These are phyloP conservation scores for Syncephalastrum contaminatum DNA, from an alignment of 371 early-diverging fungal species.

Conservation along the genomic window DNA sequence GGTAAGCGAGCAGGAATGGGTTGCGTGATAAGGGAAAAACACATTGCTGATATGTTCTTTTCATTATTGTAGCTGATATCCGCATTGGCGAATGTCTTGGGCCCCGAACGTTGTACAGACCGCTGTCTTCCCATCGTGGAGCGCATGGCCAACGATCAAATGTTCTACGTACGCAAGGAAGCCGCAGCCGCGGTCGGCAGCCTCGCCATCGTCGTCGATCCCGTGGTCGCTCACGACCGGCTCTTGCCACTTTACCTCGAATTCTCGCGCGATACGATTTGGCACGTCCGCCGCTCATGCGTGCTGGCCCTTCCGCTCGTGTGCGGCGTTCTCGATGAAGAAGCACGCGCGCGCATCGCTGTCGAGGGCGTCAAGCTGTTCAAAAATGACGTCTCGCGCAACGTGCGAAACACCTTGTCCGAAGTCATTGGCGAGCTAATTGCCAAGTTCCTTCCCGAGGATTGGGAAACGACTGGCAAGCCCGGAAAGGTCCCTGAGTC, in stretches of 20 bases:
- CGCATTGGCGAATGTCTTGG: constrained; percentile 45
- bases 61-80: constrained; percentile 50
- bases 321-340: constrained; percentile 45
- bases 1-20: constrained; percentile 25
- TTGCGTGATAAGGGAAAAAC: not conserved
- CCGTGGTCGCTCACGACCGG: constrained; percentile 39
- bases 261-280: constrained; percentile 56
- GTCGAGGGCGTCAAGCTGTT: constrained; percentile 50
- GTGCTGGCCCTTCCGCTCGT: constrained; percentile 50
- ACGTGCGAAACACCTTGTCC: constrained; percentile 57
- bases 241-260: constrained; percentile 54
- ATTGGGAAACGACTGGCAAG: constrained; percentile 44
- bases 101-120: constrained; percentile 42
- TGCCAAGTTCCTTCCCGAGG: constrained; percentile 48
- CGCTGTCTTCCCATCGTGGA: constrained; percentile 57
- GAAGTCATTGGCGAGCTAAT: constrained; percentile 63
- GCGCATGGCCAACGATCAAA: constrained; percentile 41
- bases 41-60: not conserved
- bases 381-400: constrained; percentile 56
- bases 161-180: constrained; percentile 64
- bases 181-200: constrained; percentile 56
- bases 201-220: constrained; percentile 40
- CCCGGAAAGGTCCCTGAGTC: constrained; percentile 45
- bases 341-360: constrained; percentile 34
- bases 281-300: constrained; percentile 64